These are phyloP conservation scores for Paraglomus brasilianum DNA, from an alignment of 192 early-diverging fungal genomes.

Conservation along the genomic window DNA sequence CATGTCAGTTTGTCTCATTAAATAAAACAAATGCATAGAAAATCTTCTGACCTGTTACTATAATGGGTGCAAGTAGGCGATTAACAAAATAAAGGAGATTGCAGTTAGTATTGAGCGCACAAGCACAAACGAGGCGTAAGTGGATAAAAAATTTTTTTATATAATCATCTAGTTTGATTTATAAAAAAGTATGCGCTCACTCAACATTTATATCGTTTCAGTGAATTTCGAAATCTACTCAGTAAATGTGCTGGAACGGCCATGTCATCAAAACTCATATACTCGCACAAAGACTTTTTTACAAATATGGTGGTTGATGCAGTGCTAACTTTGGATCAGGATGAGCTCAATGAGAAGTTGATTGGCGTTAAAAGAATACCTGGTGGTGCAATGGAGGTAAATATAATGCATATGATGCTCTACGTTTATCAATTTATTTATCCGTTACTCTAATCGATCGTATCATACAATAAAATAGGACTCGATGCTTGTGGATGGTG, in stretches of 20 bases:
- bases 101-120: conserved; percentile 81
- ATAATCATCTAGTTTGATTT: too few relatives aligned
- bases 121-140: conserved; percentile 68
- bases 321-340: conserved; percentile 93
- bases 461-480: too few relatives aligned
- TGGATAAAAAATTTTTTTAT: conserved; percentile 7
- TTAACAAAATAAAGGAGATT: conserved; percentile 92
- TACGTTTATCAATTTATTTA: not conserved
- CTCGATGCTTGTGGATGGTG: conserved; percentile 91
- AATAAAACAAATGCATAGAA: not conserved
- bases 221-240: conserved; percentile 85
- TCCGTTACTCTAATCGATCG: not conserved
- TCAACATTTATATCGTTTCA: conserved; percentile 30
- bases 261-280: conserved; percentile 98
- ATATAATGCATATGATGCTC: not conserved
- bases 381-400: conserved; percentile 91
- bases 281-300: conserved; percentile 96
- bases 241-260: conserved; percentile 97
- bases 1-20: too few relatives aligned
- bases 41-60: not conserved
- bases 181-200: not conserved
- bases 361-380: conserved; percentile 99
- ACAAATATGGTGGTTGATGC: conserved; percentile 98
- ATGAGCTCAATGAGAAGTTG: conserved; percentile 91
- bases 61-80: conserved; percentile 48